Evolutionary conservation across 2,329 filamentous ascomycete species (phyloP), one percentile per base, ranked within the genome.

Genomic region (Rutstroemia sp.): DNA sequence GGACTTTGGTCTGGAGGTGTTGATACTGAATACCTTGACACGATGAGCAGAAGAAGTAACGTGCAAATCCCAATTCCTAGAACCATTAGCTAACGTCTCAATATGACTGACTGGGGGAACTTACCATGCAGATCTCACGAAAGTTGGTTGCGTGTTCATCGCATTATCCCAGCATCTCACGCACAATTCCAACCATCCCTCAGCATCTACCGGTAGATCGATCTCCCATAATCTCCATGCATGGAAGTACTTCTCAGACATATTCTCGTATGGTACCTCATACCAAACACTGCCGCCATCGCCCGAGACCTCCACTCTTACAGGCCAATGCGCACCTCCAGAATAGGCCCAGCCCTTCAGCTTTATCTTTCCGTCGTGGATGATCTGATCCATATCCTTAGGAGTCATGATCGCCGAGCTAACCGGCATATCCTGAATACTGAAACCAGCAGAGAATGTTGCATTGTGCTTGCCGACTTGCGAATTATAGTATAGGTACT

Each of bases 351-450:
- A 88, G 0, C 85, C 85, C 51, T 77, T 74, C 4, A 86, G 66
- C 30, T 59, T 63, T 7, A 68, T 67, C 12, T 38, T 59, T 4
- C 67, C 65, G 5, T 63, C 50, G 47, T 67, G 66, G 4, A 67
- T 57, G 18, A 68, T 60, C 58, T 58, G 50, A 56, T 66, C 63
- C 80, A 88, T 55, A 38, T 87, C 85, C 64, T 57, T 10, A 0
- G 67, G 67, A 6, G 47, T 67, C 89, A 85, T 63, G 56, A 88
- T 84, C 50, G 85, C 85, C 57, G 81, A 85, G 30, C 84, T 85
- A 18, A 88, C 78, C 1, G 85, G 82, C 73, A 86, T 80, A 63
- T 87, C 83, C 61, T 88, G 85, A 25, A 88, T 87, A 2, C 81
- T 77, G 14, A 79, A 78, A 5, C 84, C 84, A 18, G 73, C 79